phyloP scores from a whole-genome alignment of 1,139 yeast species.

The Arxiozyma heterogenica region DNA sequence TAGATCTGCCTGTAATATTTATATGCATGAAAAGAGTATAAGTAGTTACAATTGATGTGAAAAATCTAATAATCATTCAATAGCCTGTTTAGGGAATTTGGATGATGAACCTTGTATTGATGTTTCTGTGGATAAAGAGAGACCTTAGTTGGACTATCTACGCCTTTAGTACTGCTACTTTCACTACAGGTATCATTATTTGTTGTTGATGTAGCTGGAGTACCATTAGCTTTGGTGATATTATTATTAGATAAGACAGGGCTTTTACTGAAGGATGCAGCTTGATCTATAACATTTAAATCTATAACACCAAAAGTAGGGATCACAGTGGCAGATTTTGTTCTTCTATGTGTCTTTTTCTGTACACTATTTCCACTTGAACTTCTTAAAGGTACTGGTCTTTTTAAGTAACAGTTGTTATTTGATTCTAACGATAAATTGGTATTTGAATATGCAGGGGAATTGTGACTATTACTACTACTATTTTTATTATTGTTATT shows the following conservation, averaged over 20 bases:
- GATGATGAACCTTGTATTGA: not conserved
- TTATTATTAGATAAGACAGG: not conserved
- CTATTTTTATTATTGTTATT: not conserved
- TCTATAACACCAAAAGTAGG: conserved; percentile 27
- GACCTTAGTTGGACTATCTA: conserved; percentile 6
- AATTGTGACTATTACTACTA: not conserved
- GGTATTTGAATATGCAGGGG: not conserved
- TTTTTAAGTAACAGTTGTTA: not conserved
- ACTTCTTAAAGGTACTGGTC: not conserved
- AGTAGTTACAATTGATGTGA: not conserved
- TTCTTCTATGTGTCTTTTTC: conserved; percentile 17
- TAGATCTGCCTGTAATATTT: not conserved
- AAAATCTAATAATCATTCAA: conserved; percentile 13
- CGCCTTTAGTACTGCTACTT: conserved; percentile 20
- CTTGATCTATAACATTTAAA: not conserved
- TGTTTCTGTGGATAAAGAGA: not conserved
- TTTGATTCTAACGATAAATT: not conserved
- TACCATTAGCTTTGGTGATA: not conserved
- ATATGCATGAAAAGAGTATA: not conserved
- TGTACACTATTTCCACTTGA: not conserved
- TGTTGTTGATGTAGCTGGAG: not conserved
- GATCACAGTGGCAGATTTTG: conserved; percentile 16
- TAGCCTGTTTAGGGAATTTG: conserved; percentile 14
- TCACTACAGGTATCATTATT: conserved; percentile 27
- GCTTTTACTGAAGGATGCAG: not conserved